Conservation (phyloP, 208 protist genomes). For the Leishmania guyanensis region DNA sequence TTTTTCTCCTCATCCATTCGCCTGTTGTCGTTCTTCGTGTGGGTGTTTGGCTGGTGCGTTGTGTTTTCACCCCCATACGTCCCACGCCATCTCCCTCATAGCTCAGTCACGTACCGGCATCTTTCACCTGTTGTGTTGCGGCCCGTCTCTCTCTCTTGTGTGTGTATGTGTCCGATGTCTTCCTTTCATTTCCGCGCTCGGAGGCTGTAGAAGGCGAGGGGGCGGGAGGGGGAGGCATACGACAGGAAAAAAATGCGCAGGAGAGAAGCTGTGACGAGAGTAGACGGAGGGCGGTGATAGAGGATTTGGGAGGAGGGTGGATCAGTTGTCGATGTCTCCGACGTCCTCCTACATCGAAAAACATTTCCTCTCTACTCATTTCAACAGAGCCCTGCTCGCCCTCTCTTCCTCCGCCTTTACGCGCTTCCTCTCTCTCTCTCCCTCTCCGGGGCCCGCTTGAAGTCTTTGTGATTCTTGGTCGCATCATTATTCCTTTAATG, state of each 20-base stretch:
- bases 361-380: too few relatives aligned
- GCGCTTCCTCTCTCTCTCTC: too few relatives aligned
- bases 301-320: neutral
- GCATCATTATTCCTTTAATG: neutral
- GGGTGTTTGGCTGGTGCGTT: neutral
- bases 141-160: neutral
- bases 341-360: neutral
- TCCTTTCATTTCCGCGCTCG: neutral
- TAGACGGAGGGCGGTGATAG: neutral
- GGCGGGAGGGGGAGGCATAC: neutral
- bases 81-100: neutral
- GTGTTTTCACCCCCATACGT: neutral
- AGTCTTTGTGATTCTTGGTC: neutral
- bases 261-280: too few relatives aligned
- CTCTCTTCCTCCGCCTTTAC: too few relatives aligned
- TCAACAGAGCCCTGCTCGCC: too few relatives aligned
- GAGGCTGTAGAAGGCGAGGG: neutral
- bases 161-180: neutral
- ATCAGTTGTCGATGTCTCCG: neutral
- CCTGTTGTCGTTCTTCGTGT: neutral
- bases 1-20: neutral
- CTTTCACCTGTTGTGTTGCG: neutral
- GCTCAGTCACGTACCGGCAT: neutral
- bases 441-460: neutral
- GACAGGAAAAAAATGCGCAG: neutral